Evolutionary conservation across 2,329 filamentous ascomycete genomes (phyloP).

Genomic region (Pseudogymnoascus sp.): DNA sequence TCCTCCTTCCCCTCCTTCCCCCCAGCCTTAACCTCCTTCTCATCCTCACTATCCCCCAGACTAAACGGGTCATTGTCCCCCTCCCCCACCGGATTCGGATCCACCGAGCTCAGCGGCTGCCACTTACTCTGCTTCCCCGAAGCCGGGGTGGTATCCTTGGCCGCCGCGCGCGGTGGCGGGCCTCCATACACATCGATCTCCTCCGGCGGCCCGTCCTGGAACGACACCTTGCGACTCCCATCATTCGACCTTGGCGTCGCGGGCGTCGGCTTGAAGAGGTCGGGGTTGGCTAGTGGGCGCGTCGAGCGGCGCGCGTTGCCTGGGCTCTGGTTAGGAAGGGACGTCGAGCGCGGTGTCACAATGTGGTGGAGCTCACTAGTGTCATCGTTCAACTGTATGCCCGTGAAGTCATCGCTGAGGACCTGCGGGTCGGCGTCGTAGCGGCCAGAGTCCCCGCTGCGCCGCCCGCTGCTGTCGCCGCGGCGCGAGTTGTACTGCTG

Average conservation of each 20-base stretch:
- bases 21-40: constrained; percentile 61
- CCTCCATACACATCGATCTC: constrained; percentile 74
- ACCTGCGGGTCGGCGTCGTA: constrained; percentile 94
- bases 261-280: constrained; percentile 67
- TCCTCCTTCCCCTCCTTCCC: constrained; percentile 50
- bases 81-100: constrained; percentile 76
- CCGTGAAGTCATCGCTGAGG: constrained; percentile 79
- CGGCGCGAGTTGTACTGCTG: constrained; percentile 36
- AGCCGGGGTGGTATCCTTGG: constrained; percentile 36
- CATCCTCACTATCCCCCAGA: constrained; percentile 89
- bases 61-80: constrained; percentile 93
- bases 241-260: constrained; percentile 34
- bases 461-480: constrained; percentile 53
- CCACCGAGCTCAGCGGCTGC: constrained; percentile 83
- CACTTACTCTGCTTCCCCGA: constrained; percentile 82
- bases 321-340: constrained; percentile 26
- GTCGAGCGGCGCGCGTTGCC: constrained; percentile 49
- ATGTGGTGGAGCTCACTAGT: constrained; percentile 43
- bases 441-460: constrained; percentile 79
- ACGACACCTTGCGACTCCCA: constrained; percentile 40
- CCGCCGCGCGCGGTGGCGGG: constrained; percentile 42
- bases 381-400: constrained; percentile 57
- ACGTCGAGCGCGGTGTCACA: constrained; percentile 43
- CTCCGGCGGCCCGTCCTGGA: constrained; percentile 52
- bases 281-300: constrained; percentile 64